Base-by-base conservation (phyloP, 176 grass and related monocot genomes). In the Paspalum vaginatum region DNA sequence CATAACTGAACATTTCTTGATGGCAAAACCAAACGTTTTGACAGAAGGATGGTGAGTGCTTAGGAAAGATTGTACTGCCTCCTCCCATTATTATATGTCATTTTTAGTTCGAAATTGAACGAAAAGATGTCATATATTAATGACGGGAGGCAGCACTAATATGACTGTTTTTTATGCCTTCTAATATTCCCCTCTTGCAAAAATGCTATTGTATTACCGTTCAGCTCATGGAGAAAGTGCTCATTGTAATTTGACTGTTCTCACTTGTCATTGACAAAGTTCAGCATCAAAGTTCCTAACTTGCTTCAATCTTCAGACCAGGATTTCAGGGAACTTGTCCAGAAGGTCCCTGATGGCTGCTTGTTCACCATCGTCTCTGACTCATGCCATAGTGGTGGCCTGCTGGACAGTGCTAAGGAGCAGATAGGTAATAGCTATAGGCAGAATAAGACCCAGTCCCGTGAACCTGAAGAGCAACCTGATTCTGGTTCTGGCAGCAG, bases 381-480 rank as follows among this genome's bases (percentile, higher is more conserved):
- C 55, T 98, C 92, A 11, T 98, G 95, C 90, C 95, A 98, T 57
- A 98, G 95, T 77, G 95, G 95, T 61, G 95, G 95, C 39, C 88
- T 98, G 11, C 82, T 98, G 48, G 92, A 98, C 68, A 87, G 80
- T 24, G 44, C 92, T 59, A 98, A 98, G 81, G 92, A 98, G 70
- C 95, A 98, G 85, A 98, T 98, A 65, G 95, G 95, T 61, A 89
- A 95, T 45, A 98, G 95, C 56, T 93, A 78, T 17, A 91, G 7
- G 32, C 78, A 82, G 75, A 82, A 86, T 27, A 79, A 81, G 65
- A 72, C 78, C 58, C 77, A 81, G 65, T 84, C 82, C 41, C 45
- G 84, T 17, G 89, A 90, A 77, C 68, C 41, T 5, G 74, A 92
- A 62, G 88, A 90, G n/a, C 70, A 55, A 16, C 84, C 85, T 47